Evolutionary conservation across 345 rosid genomes (phyloP), one percentile per base, ranked within the genome.

Genomic region (Citropsis articulata): DNA sequence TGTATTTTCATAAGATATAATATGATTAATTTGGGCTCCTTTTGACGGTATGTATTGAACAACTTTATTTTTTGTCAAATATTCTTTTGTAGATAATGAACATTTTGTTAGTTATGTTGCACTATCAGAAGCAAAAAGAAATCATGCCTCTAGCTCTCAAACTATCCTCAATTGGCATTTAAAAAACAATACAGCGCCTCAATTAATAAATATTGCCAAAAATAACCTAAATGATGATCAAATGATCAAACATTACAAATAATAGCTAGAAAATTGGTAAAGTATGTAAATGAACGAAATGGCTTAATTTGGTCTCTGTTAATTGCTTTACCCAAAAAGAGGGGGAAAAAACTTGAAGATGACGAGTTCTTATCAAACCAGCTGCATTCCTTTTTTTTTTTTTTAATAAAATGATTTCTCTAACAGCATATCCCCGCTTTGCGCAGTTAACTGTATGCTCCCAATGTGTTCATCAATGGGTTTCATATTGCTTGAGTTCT

Each of bases 101-200:
- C 7, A 53, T 53, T 53, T 61, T 60, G 24, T 25, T 25, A 33
- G 28, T 30, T 10, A 1, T 75, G 78, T 28, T 75, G 78, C 71
- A 63, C 64, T 75, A 45, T 75, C 59, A 45, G 62, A 48, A 30
- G 78, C 71, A 75, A 64, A 61, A 75, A 64, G 70, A n/a, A 28
- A 42, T 63, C 36, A 30, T 31, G 57, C 7, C 66, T 40, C 48
- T 35, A 66, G 56, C 76, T 25, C 77, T 73, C 57, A 61, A 25
- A 13, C 24, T 19, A 28, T 19, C 67, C 48, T 73, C 22, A 38
- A n/a, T 27, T 38, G 66, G 38, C 4, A 18, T 38, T 40, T 35
- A 33, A 9, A 36, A 72, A 3, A 27, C 13, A 74, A 28, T 28
- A 45, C 18, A 45, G 5, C 50, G 55, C 55, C 21, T 25, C 19